Percentiles rank a stretch among this genome's conserved stretches.
Conservation (phyloP, 2,329 filamentous ascomycete species). For the Cadophora luteo-olivacea region DNA sequence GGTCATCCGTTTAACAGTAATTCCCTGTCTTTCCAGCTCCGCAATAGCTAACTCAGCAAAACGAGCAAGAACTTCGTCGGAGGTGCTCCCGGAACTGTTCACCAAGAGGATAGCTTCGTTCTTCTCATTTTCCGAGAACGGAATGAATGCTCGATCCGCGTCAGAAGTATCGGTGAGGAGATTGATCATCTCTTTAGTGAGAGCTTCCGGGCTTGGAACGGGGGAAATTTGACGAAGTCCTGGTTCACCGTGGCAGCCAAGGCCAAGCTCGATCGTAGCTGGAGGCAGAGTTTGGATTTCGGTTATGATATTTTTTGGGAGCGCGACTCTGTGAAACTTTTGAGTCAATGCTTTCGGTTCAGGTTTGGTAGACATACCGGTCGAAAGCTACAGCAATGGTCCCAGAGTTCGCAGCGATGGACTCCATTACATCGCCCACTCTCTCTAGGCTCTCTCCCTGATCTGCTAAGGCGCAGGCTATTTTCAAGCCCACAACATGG, state of each 20-base stretch:
- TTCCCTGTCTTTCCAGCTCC: slow-evolving; percentile 33
- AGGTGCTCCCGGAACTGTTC: slow-evolving; percentile 39
- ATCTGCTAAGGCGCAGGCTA: slow-evolving; percentile 41
- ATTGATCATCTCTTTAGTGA: slow-evolving; percentile 37
- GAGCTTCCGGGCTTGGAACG: slow-evolving; percentile 33
- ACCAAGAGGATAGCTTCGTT: slow-evolving; percentile 38
- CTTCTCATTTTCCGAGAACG: slow-evolving; percentile 27
- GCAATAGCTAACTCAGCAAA: slow-evolving; percentile 40
- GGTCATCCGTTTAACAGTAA: slow-evolving; percentile 34
- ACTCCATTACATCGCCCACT: slow-evolving; percentile 38
- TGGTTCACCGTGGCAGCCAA: slow-evolving; percentile 60
- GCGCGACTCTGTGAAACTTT: slow-evolving; percentile 32
- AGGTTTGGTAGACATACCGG: slow-evolving; percentile 47
- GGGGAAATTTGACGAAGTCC: slow-evolving; percentile 42
- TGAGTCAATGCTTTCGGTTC: slow-evolving; percentile 10
- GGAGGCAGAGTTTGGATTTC: slow-evolving; percentile 38
- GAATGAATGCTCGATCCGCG: slow-evolving; percentile 38
- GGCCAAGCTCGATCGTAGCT: slow-evolving; percentile 48
- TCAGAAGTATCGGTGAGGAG: slow-evolving; percentile 36
- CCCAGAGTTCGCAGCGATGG: slow-evolving; percentile 45
- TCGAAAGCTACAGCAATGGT: slow-evolving; percentile 58
- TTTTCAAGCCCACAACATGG: slow-evolving; percentile 55
- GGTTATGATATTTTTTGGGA: slow-evolving; percentile 38
- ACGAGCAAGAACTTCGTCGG: slow-evolving; percentile 38
- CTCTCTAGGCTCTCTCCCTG: slow-evolving; percentile 34